phyloP scores from a whole-genome alignment of 148 eudicot species.

The Hydrangea macrophylla region DNA sequence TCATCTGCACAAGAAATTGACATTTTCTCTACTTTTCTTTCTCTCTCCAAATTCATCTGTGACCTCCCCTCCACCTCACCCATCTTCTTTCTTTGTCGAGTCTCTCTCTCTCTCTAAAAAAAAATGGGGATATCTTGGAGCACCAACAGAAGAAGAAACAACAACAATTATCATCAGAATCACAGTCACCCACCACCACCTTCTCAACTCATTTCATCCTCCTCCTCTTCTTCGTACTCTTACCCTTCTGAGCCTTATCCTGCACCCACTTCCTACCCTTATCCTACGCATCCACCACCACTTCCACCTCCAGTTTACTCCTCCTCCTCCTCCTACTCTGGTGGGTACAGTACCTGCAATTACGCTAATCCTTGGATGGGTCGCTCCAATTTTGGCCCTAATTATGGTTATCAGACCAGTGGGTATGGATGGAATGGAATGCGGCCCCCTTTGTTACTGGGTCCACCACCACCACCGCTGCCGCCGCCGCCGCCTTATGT shows the following conservation, averaged over 20 bases:
- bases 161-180: slow-evolving; percentile 26
- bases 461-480: slow-evolving; percentile 28
- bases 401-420: slow-evolving; percentile 24
- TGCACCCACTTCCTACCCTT: slow-evolving; percentile 8
- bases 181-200: slow-evolving; percentile 24
- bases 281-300: slow-evolving; percentile 14
- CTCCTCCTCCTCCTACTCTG: slow-evolving; percentile 20
- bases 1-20: neutral
- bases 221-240: slow-evolving; percentile 9
- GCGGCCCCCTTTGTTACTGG: slow-evolving; percentile 19
- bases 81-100: too few species aligned
- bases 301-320: slow-evolving; percentile 6
- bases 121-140: slow-evolving; percentile 53
- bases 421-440: slow-evolving; percentile 46
- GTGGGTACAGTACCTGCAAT: slow-evolving; percentile 23
- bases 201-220: slow-evolving; percentile 22
- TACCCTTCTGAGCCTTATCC: slow-evolving; percentile 9
- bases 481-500: slow-evolving; percentile 47
- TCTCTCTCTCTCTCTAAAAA: neutral
- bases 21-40: too few species aligned
- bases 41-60: too few species aligned
- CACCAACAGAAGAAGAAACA: slow-evolving; percentile 32
- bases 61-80: too few species aligned
- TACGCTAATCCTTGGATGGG: slow-evolving; percentile 25
- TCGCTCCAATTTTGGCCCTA: slow-evolving; percentile 20